These are phyloP conservation scores for Torrubiella hemipterigena DNA, from an alignment of 2,329 filamentous ascomycete genomes.

Conservation along the genomic window DNA sequence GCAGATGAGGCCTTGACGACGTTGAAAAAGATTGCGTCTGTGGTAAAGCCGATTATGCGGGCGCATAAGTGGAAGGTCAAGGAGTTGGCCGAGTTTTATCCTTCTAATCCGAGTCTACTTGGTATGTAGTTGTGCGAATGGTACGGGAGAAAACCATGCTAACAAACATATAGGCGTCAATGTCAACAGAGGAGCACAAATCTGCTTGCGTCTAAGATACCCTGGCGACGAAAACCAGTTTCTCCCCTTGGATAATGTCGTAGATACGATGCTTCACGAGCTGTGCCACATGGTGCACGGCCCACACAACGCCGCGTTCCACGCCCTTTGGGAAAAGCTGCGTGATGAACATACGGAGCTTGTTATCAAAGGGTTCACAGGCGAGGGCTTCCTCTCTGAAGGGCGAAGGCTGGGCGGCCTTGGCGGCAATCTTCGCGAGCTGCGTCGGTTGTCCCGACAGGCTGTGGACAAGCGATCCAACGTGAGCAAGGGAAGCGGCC, in stretches of 20 bases:
- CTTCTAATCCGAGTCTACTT: constrained; percentile 58
- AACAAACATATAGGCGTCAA: constrained; percentile 50
- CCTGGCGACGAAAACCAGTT: constrained; percentile 65
- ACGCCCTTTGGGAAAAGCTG: constrained; percentile 79
- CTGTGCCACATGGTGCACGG: constrained; percentile 79
- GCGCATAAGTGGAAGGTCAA: constrained; percentile 71
- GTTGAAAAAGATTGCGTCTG: constrained; percentile 69
- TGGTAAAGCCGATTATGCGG: constrained; percentile 93
- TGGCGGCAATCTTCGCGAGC: constrained; percentile 58
- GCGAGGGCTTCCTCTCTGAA: constrained; percentile 72
- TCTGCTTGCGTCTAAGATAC: constrained; percentile 73
- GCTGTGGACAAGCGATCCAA: constrained; percentile 60
- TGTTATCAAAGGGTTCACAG: constrained; percentile 71
- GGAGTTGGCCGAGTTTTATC: constrained; percentile 76
- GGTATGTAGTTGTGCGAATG: constrained; percentile 30
- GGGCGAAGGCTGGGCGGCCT: constrained; percentile 62
- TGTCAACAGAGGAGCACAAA: constrained; percentile 62
- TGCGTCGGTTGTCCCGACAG: constrained; percentile 58
- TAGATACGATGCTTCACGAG: constrained; percentile 92
- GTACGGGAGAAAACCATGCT: not conserved
- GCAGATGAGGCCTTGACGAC: constrained; percentile 41
- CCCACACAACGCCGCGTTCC: constrained; percentile 72
- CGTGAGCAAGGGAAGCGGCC: constrained; percentile 51
- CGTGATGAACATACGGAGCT: constrained; percentile 75
- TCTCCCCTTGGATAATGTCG: constrained; percentile 63